These are phyloP conservation scores for Colletotrichum noveboracense DNA, from an alignment of 2,329 filamentous ascomycete genomes.

Conservation along the genomic window DNA sequence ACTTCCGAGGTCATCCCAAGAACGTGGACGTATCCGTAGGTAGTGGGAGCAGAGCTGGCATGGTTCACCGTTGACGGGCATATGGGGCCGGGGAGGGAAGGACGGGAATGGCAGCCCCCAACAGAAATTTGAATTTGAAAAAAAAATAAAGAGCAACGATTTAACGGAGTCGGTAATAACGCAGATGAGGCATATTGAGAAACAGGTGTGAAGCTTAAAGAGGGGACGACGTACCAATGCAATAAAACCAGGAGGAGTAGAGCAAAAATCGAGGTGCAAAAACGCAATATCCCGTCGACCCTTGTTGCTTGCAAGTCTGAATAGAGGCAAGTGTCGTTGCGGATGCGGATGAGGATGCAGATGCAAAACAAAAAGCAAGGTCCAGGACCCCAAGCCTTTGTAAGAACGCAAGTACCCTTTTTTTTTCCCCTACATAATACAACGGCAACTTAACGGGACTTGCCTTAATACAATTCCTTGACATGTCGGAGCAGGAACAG, in stretches of 20 bases:
- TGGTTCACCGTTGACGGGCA: background rate
- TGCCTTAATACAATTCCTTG: background rate
- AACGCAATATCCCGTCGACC: slow-evolving; percentile 5
- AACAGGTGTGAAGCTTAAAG: background rate
- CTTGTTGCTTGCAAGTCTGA: slow-evolving; percentile 22
- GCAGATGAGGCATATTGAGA: background rate
- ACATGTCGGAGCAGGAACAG: background rate
- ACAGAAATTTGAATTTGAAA: background rate
- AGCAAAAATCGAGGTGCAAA: background rate
- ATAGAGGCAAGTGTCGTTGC: slow-evolving; percentile 10
- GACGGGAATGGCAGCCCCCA: background rate
- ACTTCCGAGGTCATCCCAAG: background rate
- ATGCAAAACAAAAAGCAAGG: background rate
- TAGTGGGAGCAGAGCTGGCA: background rate
- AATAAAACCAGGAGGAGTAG: background rate
- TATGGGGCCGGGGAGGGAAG: background rate
- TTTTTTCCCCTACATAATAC: background rate
- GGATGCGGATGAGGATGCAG: background rate
- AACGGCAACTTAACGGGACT: background rate
- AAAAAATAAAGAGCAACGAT: slow-evolving; percentile 1
- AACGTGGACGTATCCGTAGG: background rate
- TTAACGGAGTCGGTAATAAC: background rate
- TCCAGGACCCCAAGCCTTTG: background rate
- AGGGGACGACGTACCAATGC: background rate
- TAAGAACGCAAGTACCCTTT: background rate